Evolutionary conservation across 768 basidiomycete genomes (phyloP), one percentile per base, ranked within the genome.

Genomic region (Lentinula sp.): DNA sequence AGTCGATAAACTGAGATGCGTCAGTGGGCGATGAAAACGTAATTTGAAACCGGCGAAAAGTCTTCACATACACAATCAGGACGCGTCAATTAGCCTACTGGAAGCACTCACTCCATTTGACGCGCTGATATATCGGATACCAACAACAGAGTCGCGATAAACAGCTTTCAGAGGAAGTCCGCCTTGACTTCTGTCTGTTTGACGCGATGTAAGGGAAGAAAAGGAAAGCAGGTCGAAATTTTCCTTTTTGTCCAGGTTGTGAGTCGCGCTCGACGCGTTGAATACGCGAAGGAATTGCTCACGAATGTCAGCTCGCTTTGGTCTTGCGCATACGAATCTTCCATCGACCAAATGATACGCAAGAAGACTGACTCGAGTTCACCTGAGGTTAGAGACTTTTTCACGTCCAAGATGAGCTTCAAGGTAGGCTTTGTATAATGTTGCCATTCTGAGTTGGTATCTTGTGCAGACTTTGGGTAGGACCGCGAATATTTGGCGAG

Each of bases 151-250:
- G 59, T 88, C 89, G 23, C 87, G 84, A 69, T 89, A 89, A 9
- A 92, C 88, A 7, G 88, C 90, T 70, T 91, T 91, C 46, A 93
- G 72, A n/a, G 91, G 89, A 34, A 87, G 76, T 23, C 82, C 81
- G 11, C 75, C 46, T 59, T 73, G 49, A 66, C 74, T 62, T 69
- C 74, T 66, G 63, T 70, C 58, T 13, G 71, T 55, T 40, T 67
- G 69, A 34, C 67, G 63, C 16, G 74, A 67, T 23, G 72, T 67
- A 56, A 81, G 66, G 13, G 76, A 76, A 3, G 89, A 88, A 69
- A 89, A 88, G 2, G 84, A 78, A 28, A 91, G 72, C 21, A 93
- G 73, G 65, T 93, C 90, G 42, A 93, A 63, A 68, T 93, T 88
- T 73, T 93, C 91, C 91, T 93, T 92, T 88, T 73, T 92, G 23